Base-by-base conservation (phyloP, 2,329 filamentous ascomycete species). In the Colletotrichum higginsianum region DNA sequence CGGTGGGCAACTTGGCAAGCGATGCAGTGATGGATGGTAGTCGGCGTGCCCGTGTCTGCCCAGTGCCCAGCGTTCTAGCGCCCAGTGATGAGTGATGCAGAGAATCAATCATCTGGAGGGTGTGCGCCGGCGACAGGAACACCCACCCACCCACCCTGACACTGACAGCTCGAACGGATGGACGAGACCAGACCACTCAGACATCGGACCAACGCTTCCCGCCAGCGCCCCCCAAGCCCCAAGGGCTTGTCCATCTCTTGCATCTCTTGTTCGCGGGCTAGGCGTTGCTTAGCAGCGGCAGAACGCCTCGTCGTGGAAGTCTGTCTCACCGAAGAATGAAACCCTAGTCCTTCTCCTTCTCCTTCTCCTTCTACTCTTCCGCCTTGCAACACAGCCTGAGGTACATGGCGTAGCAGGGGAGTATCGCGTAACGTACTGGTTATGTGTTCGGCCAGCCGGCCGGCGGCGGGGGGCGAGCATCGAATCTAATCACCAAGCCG, bases 291-390 rank as follows among this genome's bases (percentile, higher is more conserved):
- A 53, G 35, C 38, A 11, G 58, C 35, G 30, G 44, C 30, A 69
- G 35, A 58, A 66, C 40, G 67, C 56, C 42, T 38, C 47, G 26
- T 1, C 18, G 7, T 18, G 30, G 40, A 40, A 11, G 67, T 70
- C 38, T 47, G 67, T 69, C 47, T 70, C 67, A 70, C 62, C 62
- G 55, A 70, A 66, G 55, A 70, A 70, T 66, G 62, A 30, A 30
- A 7, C 67, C 55, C 56, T 42, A 21, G 21, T 15, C 40, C 38
- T 38, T 21, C 38, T 38, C 67, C 55, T 47, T 47, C 26, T 26
- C 26, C 26, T 26, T 1, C 26, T 26, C 26, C 26, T 26, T 3
- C 26, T 26, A 2, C 23, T 7, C 15, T 8, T 38, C 30, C 23
- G 26, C 4, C 26, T 26, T 26, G 3, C 26, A 26, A 26, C 26